Evolutionary conservation across 1,139 yeast species (phyloP).

Genomic region (Taphrina betulina): DNA sequence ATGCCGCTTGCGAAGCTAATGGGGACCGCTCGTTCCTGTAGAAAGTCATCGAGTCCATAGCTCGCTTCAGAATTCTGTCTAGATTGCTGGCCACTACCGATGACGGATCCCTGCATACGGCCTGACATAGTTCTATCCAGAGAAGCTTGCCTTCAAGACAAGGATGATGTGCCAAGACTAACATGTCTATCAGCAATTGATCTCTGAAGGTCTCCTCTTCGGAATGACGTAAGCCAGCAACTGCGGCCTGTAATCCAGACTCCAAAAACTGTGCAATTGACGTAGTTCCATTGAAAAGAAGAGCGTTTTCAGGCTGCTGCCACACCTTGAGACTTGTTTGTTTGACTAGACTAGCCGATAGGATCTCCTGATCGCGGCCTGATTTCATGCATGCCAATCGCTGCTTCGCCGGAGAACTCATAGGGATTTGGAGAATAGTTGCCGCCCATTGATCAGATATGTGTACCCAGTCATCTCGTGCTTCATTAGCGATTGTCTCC

Average conservation of each 20-base stretch:
- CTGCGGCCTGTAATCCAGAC: not conserved
- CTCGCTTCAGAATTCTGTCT: conserved; percentile 43
- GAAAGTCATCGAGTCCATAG: conserved; percentile 38
- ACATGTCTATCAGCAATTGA: conserved; percentile 49
- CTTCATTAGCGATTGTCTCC: conserved; percentile 9
- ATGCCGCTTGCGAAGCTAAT: conserved; percentile 50
- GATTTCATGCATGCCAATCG: not conserved
- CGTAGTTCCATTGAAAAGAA: conserved; percentile 41
- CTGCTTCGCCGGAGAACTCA: not conserved
- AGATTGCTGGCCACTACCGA: conserved; percentile 52
- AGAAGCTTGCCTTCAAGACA: conserved; percentile 40
- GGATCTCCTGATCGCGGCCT: conserved; percentile 9
- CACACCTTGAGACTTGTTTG: not conserved
- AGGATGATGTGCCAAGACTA: conserved; percentile 59
- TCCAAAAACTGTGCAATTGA: not conserved
- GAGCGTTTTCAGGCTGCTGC: not conserved
- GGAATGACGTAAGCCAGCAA: not conserved
- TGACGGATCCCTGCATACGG: conserved; percentile 66
- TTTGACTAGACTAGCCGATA: not conserved
- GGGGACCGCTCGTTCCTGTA: conserved; percentile 11
- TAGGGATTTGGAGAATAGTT: not conserved
- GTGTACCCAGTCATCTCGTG: not conserved
- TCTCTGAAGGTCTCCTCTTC: conserved; percentile 46
- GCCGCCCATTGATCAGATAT: conserved; percentile 1
- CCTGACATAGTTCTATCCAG: conserved; percentile 78